These are phyloP conservation scores for Thelonectria blattea DNA, from an alignment of 2,329 filamentous ascomycete species.

Conservation along the genomic window DNA sequence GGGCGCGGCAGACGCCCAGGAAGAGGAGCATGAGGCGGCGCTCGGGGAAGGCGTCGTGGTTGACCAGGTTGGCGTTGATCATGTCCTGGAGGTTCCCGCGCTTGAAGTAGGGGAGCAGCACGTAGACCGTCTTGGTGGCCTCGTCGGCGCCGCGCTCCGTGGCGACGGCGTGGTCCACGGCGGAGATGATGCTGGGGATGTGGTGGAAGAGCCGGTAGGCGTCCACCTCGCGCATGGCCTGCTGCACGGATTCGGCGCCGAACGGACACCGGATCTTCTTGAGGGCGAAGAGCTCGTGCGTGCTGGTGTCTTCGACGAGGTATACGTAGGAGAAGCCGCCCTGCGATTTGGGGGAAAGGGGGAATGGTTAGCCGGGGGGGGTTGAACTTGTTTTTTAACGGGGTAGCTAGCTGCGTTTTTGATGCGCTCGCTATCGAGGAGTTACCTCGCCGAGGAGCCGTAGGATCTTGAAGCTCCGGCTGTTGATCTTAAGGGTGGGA, in stretches of 20 bases:
- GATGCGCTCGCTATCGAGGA: too few relatives aligned
- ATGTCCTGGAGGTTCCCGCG: conserved; percentile 96
- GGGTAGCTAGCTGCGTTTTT: too few relatives aligned
- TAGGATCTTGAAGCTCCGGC: conserved; percentile 92
- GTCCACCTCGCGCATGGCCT: conserved; percentile 95
- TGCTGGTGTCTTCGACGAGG: conserved; percentile 89
- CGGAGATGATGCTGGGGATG: conserved; percentile 84
- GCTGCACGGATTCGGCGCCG: conserved; percentile 92
- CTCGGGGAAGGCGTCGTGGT: conserved; percentile 90
- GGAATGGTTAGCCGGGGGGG: not conserved
- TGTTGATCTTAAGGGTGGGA: conserved; percentile 94
- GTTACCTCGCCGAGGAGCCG: conserved; percentile 87
- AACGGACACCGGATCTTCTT: conserved; percentile 99
- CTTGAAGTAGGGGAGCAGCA: conserved; percentile 93
- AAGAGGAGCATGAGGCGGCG: conserved; percentile 87
- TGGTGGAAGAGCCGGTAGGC: conserved; percentile 90
- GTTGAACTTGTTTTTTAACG: too few relatives aligned
- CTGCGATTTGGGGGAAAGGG: conserved; percentile 49
- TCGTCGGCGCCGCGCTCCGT: conserved; percentile 71
- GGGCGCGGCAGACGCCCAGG: conserved; percentile 85
- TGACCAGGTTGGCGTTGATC: conserved; percentile 98
- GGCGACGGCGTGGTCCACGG: conserved; percentile 81
- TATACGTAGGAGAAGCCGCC: conserved; percentile 99
- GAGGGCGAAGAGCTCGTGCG: conserved; percentile 85
- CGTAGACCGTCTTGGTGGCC: conserved; percentile 89